Percentiles rank a stretch among this genome's conserved stretches.
These are phyloP conservation scores for Floccularia luteovirens DNA, from an alignment of 768 basidiomycete genomes.

Conservation along the genomic window DNA sequence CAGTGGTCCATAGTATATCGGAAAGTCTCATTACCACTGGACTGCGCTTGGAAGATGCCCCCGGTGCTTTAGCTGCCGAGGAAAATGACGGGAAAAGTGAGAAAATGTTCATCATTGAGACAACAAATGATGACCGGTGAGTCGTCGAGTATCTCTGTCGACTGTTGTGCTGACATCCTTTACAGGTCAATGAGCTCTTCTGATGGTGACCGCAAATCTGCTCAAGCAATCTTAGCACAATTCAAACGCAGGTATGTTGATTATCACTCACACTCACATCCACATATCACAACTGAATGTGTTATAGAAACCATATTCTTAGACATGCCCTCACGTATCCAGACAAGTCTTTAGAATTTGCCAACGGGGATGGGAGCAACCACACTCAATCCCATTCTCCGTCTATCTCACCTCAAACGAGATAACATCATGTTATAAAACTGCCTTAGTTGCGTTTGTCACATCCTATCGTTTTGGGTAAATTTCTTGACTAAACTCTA, in stretches of 20 bases:
- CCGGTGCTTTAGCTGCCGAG: conserved; percentile 43
- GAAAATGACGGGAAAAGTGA: conserved; percentile 45
- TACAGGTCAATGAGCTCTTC: conserved; percentile 16
- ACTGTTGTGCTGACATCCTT: neutral
- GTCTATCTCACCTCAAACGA: too few species aligned
- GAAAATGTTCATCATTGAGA: conserved; percentile 74
- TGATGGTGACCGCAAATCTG: conserved; percentile 33
- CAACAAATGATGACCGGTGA: conserved; percentile 49
- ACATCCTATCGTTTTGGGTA: too few species aligned
- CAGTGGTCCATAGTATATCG: conserved; percentile 47
- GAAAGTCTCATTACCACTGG: conserved; percentile 40
- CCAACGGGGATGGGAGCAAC: conserved; percentile 3
- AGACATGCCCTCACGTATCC: conserved; percentile 49
- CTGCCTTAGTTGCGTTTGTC: too few species aligned
- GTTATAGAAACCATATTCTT: conserved; percentile 22
- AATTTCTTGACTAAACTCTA: too few species aligned
- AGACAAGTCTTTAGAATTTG: neutral
- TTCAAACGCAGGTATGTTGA: conserved; percentile 58
- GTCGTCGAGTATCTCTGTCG: conserved; percentile 10
- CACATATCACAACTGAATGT: conserved; percentile 1
- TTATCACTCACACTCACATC: conserved; percentile 2
- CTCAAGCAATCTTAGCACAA: conserved; percentile 44
- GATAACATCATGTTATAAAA: too few species aligned
- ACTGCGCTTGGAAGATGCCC: conserved; percentile 64
- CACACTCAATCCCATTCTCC: too few species aligned